Base-by-base conservation (phyloP, 2,329 filamentous ascomycete genomes). In the Mycosphaerella arachidis region DNA sequence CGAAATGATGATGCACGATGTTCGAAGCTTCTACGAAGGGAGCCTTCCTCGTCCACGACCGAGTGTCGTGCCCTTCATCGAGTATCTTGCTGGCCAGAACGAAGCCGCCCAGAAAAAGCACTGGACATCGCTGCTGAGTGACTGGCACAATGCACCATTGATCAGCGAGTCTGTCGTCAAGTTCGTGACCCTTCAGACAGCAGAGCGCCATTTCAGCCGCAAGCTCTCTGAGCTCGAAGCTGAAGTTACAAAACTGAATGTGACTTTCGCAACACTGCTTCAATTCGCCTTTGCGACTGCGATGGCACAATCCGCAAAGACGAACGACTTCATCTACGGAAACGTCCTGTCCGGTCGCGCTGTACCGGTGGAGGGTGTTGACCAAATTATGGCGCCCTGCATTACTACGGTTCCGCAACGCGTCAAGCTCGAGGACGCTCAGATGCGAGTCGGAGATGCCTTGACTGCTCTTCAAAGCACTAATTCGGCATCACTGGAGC, bases 361-460 rank as follows among this genome's bases (percentile, higher is more conserved):
- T 0, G 58, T 61, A 16, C 56, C 58, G 7, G 54, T 62, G 13
- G 54, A 60, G 30, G 52, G 54, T 7, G 55, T 55, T 9, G 59
- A 64, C 24, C 54, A 56, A 35, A 55, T 64, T 33, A 59, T 64
- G 48, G 62, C 59, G n/a, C 62, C 62, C 3, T 64, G 62, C 55
- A 57, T 64, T 18, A 61, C 56, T 12, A 64, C 62, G 4, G 31
- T 64, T 12, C 62, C 62, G 6, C 56, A 58, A 33, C 48, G 59
- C 7, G 16, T 64, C 12, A 50, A 50, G 37, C 30, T 64, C 24
- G 51, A 54, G 5, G 29, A 62, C 20, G 50, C 43, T 13, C 30
- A 51, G 5, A 18, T 20, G 18, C 45, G 31, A 27, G 35, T 61
- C 13, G 18, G n/a, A 9, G 46, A 53, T 8, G 33, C 37, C 6